Evolutionary conservation across 768 basidiomycete genomes (phyloP).

Genomic region (Amanita fuliginea): DNA sequence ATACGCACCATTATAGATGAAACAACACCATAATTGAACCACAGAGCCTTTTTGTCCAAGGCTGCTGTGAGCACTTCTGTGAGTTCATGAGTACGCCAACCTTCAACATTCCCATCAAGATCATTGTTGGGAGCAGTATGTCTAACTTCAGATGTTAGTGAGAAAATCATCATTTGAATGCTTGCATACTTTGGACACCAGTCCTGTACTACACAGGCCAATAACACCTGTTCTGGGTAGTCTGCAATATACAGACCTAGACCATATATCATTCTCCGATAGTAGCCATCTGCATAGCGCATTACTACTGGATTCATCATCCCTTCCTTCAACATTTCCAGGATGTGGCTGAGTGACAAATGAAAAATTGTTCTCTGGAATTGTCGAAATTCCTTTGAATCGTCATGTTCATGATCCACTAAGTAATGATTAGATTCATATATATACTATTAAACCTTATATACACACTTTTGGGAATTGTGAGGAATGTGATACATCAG

Average conservation of each 20-base stretch:
- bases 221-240: slow-evolving; percentile 24
- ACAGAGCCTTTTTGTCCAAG: background rate
- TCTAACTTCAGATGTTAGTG: background rate
- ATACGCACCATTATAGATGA: slow-evolving; percentile 17
- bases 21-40: slow-evolving; percentile 1
- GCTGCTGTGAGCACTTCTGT: background rate
- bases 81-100: background rate
- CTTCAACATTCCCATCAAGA: slow-evolving; percentile 5
- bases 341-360: background rate
- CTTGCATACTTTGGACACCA: background rate
- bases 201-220: slow-evolving; percentile 14
- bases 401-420: background rate
- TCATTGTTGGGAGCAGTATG: no score
- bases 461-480: slow-evolving; percentile 11
- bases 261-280: slow-evolving; percentile 16
- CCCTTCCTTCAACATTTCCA: background rate
- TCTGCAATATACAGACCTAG: slow-evolving; percentile 28
- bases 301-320: background rate
- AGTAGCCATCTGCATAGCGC: slow-evolving; percentile 17
- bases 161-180: no score
- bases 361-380: background rate
- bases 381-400: background rate
- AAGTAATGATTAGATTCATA: no score
- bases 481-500: background rate
- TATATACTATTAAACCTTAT: no score